Evolutionary conservation across 148 eudicot genomes (phyloP), one percentile per base, ranked within the genome.

Genomic region (Rhododendron ovatum): DNA sequence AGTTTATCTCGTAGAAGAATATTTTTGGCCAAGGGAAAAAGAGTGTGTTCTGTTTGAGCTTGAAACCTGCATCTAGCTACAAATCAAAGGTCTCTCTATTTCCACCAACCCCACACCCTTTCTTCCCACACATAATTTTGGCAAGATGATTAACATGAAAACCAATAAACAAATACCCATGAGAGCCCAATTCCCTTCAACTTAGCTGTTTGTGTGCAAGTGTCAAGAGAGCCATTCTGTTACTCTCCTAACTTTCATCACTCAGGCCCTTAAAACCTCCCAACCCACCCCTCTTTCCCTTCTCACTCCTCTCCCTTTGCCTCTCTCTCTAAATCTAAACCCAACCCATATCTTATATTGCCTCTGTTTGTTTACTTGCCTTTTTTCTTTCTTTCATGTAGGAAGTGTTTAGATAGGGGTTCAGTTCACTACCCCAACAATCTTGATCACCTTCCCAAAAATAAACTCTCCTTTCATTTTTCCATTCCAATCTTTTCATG

Each of bases 141-240:
- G 26, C 45, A 41, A 80, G 33, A 63, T 20, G 59, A 74, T 78
- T 30, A 14, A 61, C 43, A 22, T 12, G 28, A 20, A 73, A 39
- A 50, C 41, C 55, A 71, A 83, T 78, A 78, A 83, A 22, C 69
- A 30, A 85, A 63, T n/a, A 82, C 75, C 14, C 61, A 85, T 47
- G 59, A 48, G 51, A 26, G 15, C 4, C 41, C 17, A 59, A 63
- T 20, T 10, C 67, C 90, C 93, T 71, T 88, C 91, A 89, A 90
- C 86, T 85, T 73, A 73, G 77, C 77, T 13, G 77, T 73, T 73
- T 8, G 5, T 73, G 17, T 33, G 77, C 77, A 87, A 85, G 89
- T 87, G 88, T 87, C 93, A 96, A 96, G 98, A 93, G 96, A 93
- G 98, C 95, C 88, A 87, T 89, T 88, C 87, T 84, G 69, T 91